phyloP scores from a whole-genome alignment of 1,139 yeast species.

The Kodamaea sp. region DNA sequence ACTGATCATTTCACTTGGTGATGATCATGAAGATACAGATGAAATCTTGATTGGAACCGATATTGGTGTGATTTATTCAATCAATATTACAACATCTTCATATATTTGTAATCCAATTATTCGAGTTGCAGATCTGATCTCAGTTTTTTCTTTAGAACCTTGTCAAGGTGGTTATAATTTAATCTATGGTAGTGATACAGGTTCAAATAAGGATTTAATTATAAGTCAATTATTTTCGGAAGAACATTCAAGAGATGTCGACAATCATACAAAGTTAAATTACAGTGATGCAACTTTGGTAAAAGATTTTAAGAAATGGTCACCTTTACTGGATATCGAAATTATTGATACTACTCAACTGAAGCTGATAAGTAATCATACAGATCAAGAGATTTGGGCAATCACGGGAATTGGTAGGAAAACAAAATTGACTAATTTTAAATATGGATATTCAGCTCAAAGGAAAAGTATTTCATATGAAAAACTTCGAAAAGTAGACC shows the following conservation, averaged over 20 bases:
- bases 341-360: conserved; percentile 28
- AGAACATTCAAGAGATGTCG: conserved; percentile 12
- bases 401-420: conserved; percentile 41
- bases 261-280: conserved; percentile 7
- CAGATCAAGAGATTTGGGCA: conserved; percentile 44
- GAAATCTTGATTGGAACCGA: conserved; percentile 42
- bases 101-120: conserved; percentile 19
- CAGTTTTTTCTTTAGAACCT: conserved; percentile 30
- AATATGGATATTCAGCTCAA: conserved; percentile 31
- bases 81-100: conserved; percentile 13
- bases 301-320: conserved; percentile 44
- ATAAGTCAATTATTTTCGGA: conserved; percentile 15
- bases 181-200: conserved; percentile 33
- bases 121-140: conserved; percentile 30
- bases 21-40: conserved; percentile 16
- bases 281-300: conserved; percentile 12
- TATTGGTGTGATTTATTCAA: conserved; percentile 37
- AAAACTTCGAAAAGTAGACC: conserved; percentile 26
- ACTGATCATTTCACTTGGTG: conserved; percentile 9
- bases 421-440: conserved; percentile 37
- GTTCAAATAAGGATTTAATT: conserved; percentile 29
- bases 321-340: conserved; percentile 44
- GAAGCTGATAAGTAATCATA: conserved; percentile 16
- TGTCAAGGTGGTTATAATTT: conserved; percentile 18
- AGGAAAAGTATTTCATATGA: conserved; percentile 27